Percentiles rank a stretch among this genome's conserved stretches.
phyloP scores from a whole-genome alignment of 2,329 filamentous ascomycete species.

The Ophiobolus disseminans region DNA sequence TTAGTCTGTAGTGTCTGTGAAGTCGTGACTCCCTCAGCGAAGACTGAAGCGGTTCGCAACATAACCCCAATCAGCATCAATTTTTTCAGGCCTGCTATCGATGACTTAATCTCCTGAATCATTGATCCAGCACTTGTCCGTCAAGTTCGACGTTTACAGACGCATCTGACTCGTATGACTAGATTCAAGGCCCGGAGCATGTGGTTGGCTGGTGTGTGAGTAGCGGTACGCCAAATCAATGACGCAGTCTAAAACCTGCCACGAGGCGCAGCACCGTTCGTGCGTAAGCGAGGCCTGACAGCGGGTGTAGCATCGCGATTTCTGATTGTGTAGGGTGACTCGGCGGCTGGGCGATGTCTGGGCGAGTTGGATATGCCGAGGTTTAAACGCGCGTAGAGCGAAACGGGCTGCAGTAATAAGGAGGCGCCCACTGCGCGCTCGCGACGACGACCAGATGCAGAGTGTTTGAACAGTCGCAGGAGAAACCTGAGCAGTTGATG shows the following conservation, averaged over 20 bases:
- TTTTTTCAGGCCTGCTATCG: too few relatives aligned
- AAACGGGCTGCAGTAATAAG: not conserved
- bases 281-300: constrained; percentile 5
- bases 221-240: constrained; percentile 1
- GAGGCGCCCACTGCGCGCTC: not conserved
- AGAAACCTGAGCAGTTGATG: too few relatives aligned
- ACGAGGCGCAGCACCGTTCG: constrained; percentile 1
- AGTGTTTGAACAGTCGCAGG: not conserved
- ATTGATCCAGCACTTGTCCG: too few relatives aligned
- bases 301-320: constrained; percentile 3
- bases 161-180: too few relatives aligned
- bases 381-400: not conserved
- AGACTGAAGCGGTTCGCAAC: too few relatives aligned
- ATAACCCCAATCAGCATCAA: too few relatives aligned
- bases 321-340: constrained; percentile 4
- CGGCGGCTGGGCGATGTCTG: constrained; percentile 14
- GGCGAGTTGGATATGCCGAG: constrained; percentile 1
- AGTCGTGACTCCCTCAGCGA: too few relatives aligned
- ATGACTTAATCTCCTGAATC: too few relatives aligned
- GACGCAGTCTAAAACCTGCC: constrained; percentile 1
- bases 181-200: too few relatives aligned
- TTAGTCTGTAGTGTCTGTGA: too few relatives aligned
- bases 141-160: too few relatives aligned
- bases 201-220: not conserved
- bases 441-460: not conserved